Base-by-base conservation (phyloP, 2,329 filamentous ascomycete genomes). In the Didymella glomerata region DNA sequence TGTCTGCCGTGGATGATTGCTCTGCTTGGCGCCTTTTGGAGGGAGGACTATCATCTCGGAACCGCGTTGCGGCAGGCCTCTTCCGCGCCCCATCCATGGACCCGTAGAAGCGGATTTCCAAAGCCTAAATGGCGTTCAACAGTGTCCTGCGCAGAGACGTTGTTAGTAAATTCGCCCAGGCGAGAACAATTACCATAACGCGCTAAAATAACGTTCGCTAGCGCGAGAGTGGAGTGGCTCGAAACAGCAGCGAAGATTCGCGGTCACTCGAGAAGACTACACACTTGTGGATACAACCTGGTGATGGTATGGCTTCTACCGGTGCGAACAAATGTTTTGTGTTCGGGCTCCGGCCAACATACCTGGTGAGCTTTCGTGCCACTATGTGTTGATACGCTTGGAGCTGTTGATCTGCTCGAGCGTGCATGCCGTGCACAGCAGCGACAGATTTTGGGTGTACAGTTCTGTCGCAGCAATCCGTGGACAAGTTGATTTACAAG, bases 1-100 rank as follows among this genome's bases (percentile, higher is more conserved):
- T 61, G 14, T 61, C 49, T 38, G 44, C 18, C 40, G 20, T 14
- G 4, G 40, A 30, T 2, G 25, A 27, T 25, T 53, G 54, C 14
- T 61, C 54, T 3, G 41, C 42, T 42, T 45, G 36, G 7, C 64
- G 64, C 30, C 44, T 56, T 44, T 72, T 68, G 2, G 62, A 47
- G 10, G 68, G 65, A 45, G 68, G 68, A 46, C 68, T 71, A 9
- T 62, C 52, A 3, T 64, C 65, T 20, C 62, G 57, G 32, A 65
- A 64, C 7, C 52, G 53, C 49, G 66, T 40, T 7, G 49, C 56
- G 7, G 54, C 36, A 8, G 60, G 57, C 24, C 68, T 62, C 41
- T 72, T 71, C 18, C 57, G 61, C 42, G 48, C 45, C 42, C 45
- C 47, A 44, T 53, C 63, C 64, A 65, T 67, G 6, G 48, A 34